Base-by-base conservation (phyloP, 2,329 filamentous ascomycete genomes). In the Sclerotinia trifoliorum region DNA sequence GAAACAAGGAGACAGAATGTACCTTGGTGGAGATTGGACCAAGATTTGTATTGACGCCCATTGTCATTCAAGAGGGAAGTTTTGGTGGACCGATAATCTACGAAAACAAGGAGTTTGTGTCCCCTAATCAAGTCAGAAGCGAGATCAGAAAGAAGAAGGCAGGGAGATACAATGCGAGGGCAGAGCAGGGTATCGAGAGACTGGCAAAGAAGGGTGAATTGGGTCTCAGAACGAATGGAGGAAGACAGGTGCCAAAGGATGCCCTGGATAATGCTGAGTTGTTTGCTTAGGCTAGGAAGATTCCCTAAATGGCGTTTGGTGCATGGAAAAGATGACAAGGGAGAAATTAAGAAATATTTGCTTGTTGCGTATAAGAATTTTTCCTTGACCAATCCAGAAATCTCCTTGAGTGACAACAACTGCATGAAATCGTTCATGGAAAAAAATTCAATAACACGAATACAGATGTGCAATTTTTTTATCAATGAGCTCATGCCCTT, bases 61-160 rank as follows among this genome's bases (percentile, higher is more conserved):
- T 97, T 73, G 89, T 98, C 68, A 97, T 98, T 73, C 88, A 96
- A 74, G 95, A 99, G 79, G 93, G 93, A 55, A 94, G 91, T 70
- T 98, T 99, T 75, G 94, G 94, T 66, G 95, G 95, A 0, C 94
- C 95, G 3, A 93, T 98, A 72, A 96, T 99, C 77, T 99, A 96
- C 81, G 93, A 98, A 83, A 98, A 98, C 83, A 95, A 93, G 84
- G 90, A 97, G 79, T 99, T 97, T 76, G 92, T 99, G 66, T 95
- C 91, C 73, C 95, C 95, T 13, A 99, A 99, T 86, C 92, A 97
- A 81, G 88, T 98, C 72, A 86, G 95, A 73, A 84, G 92, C 52
- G 95, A 98, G 72, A 80, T 96, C 74, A 85, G 92, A 74, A 83
- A 87, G 80, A 83, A 86, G 74, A 93, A 92, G 83, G 92, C 94